Conservation (phyloP, 2,329 filamentous ascomycete genomes). For the Aspergillus quadricinctus region DNA sequence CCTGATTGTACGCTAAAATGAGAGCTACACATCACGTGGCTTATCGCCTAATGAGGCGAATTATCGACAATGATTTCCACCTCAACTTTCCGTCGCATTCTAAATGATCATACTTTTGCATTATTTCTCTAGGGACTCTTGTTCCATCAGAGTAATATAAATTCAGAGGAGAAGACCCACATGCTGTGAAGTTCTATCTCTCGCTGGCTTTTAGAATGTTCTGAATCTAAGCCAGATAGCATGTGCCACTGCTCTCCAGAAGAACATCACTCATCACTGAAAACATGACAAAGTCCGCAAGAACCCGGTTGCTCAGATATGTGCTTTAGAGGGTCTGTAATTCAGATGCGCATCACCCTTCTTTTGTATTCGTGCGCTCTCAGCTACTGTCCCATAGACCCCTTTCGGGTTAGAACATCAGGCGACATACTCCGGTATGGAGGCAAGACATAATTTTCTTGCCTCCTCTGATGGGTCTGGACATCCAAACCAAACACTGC, state of each 20-base stretch:
- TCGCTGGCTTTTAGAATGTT: not conserved
- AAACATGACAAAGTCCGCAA: not conserved
- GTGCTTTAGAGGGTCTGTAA: not conserved
- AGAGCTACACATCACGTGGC: not conserved
- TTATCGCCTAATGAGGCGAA: not conserved
- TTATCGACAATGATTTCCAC: not conserved
- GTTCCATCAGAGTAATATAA: not conserved
- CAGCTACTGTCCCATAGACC: not conserved
- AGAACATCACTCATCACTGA: not conserved
- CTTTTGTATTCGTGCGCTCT: not conserved
- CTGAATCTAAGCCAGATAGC: not conserved
- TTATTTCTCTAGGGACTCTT: not conserved
- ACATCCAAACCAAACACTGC: conserved; percentile 4
- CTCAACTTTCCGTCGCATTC: not conserved
- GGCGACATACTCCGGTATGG: conserved; percentile 13
- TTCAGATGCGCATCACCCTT: not conserved
- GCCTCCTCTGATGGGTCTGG: conserved; percentile 9
- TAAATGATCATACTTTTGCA: not conserved
- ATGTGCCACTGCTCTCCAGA: not conserved
- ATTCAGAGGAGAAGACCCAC: not conserved
- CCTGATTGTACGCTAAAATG: not conserved
- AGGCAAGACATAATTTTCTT: conserved; percentile 19
- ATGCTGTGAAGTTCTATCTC: not conserved
- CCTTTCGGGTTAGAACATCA: not conserved
- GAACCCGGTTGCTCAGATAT: not conserved